Percentiles rank a stretch among this genome's conserved stretches.
Evolutionary conservation across 495 filamentous ascomycete species (phyloP).

Genomic region (Friedmanniomyces simplex): DNA sequence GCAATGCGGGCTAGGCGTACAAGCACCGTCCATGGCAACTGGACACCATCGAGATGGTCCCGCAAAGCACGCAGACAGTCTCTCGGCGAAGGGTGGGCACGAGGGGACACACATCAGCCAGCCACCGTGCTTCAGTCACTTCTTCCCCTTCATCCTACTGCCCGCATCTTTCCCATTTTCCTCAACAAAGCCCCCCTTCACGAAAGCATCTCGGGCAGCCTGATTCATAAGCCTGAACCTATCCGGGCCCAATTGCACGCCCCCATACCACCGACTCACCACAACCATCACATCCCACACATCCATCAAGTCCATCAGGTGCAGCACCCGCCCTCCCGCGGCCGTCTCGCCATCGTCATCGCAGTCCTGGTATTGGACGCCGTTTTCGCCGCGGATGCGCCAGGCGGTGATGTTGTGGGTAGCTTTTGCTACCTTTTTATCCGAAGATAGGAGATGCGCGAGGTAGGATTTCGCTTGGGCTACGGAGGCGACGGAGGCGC

Average conservation of each 20-base stretch:
- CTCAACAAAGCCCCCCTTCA: conserved; percentile 60
- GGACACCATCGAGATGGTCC: too few species aligned
- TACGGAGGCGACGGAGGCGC: conserved; percentile 52
- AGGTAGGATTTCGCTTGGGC: conserved; percentile 59
- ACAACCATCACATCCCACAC: conserved; percentile 86
- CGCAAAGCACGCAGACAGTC: too few species aligned
- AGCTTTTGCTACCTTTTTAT: conserved; percentile 72
- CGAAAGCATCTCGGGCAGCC: conserved; percentile 73
- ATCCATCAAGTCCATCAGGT: conserved; percentile 90
- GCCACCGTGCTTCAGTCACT: too few species aligned
- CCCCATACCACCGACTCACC: conserved; percentile 94
- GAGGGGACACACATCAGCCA: too few species aligned
- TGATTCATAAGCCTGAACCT: conserved; percentile 82
- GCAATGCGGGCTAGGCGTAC: too few species aligned
- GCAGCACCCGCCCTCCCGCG: conserved; percentile 72
- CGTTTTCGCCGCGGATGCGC: conserved; percentile 42
- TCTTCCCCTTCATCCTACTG: conserved; percentile 30
- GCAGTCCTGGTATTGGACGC: conserved; percentile 68
- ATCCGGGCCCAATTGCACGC: conserved; percentile 74
- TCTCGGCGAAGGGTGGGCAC: too few species aligned
- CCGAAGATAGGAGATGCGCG: conserved; percentile 60
- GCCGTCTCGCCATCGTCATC: conserved; percentile 97
- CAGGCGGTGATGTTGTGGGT: conserved; percentile 84
- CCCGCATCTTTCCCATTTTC: conserved; percentile 31
- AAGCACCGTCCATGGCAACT: too few species aligned